Percentiles rank a stretch among this genome's conserved stretches.
Conservation (phyloP, 192 early-diverging fungal species). For the Coemansia sp. region DNA sequence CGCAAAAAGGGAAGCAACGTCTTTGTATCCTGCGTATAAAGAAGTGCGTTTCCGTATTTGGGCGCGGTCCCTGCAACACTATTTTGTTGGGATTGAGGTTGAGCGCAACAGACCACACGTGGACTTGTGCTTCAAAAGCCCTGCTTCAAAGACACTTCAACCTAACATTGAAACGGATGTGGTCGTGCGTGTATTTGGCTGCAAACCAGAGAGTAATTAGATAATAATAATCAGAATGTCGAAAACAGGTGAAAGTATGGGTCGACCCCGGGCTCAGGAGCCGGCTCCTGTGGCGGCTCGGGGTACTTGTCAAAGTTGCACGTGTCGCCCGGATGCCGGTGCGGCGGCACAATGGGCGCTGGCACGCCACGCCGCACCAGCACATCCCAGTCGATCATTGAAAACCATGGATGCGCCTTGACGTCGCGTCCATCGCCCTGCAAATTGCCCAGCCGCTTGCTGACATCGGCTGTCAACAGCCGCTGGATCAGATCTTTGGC, state of each 20-base stretch:
- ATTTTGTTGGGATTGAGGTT: no score
- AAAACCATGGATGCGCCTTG: conserved; percentile 93
- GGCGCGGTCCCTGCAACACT: no score
- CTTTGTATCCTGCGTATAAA: no score
- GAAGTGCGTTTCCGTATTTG: no score
- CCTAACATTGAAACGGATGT: no score
- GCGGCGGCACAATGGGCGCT: conserved; percentile 88
- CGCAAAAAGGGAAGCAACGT: no score
- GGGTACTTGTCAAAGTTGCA: conserved; percentile 98
- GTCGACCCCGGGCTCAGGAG: conserved; percentile 61
- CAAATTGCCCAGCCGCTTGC: conserved; percentile 92
- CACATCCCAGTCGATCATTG: conserved; percentile 88
- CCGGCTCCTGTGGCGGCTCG: conserved; percentile 70
- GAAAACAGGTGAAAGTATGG: conserved; percentile 80
- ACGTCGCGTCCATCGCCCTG: conserved; percentile 90
- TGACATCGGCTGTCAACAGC: conserved; percentile 87
- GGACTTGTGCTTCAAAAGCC: no score
- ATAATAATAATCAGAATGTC: conserved; percentile 59
- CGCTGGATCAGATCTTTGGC: conserved; percentile 90
- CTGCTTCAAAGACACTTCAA: no score
- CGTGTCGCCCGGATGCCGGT: conserved; percentile 89
- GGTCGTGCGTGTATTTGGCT: background rate
- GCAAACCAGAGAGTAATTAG: background rate
- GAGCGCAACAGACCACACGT: no score
- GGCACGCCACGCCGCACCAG: conserved; percentile 72